phyloP scores from a whole-genome alignment of 495 filamentous ascomycete species.

The Penicillium pulvis region DNA sequence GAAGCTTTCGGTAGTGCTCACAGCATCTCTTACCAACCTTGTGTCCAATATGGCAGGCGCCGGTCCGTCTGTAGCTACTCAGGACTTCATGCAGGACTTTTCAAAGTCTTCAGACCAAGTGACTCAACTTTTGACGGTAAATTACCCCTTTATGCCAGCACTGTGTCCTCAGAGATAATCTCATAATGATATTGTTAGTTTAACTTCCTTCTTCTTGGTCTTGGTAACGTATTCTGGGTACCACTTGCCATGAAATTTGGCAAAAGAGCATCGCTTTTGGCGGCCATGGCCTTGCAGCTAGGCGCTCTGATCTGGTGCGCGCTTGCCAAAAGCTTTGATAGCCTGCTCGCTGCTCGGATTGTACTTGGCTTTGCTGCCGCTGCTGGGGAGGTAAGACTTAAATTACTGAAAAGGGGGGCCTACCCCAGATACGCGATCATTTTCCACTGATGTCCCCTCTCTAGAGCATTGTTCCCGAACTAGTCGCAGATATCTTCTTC shows the following conservation, averaged over 20 bases:
- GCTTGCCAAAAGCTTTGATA: background rate
- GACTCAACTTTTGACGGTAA: constrained; percentile 11
- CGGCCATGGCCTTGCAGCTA: constrained; percentile 7
- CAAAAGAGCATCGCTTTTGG: constrained; percentile 3
- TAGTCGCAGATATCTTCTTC: constrained; percentile 7
- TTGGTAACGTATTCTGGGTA: constrained; percentile 13
- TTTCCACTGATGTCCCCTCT: too few relatives aligned
- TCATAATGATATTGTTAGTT: background rate
- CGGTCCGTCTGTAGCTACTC: constrained; percentile 6
- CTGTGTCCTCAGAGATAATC: background rate
- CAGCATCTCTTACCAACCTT: constrained; percentile 7
- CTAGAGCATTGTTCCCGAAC: constrained; percentile 12
- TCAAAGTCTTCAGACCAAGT: background rate
- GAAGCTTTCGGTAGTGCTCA: background rate
- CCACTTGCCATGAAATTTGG: constrained; percentile 12
- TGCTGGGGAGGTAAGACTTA: constrained; percentile 4
- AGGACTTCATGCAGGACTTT: constrained; percentile 4
- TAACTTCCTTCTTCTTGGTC: constrained; percentile 10
- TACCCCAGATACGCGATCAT: too few relatives aligned
- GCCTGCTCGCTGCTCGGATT: constrained; percentile 6
- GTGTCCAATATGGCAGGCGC: constrained; percentile 10
- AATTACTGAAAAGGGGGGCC: too few relatives aligned
- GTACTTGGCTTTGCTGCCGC: constrained; percentile 10
- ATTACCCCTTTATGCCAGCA: background rate
- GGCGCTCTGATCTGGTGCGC: constrained; percentile 6